Evolutionary conservation across 202 grass and related monocot genomes (phyloP).

Genomic region (Sporobolus alterniflorus): DNA sequence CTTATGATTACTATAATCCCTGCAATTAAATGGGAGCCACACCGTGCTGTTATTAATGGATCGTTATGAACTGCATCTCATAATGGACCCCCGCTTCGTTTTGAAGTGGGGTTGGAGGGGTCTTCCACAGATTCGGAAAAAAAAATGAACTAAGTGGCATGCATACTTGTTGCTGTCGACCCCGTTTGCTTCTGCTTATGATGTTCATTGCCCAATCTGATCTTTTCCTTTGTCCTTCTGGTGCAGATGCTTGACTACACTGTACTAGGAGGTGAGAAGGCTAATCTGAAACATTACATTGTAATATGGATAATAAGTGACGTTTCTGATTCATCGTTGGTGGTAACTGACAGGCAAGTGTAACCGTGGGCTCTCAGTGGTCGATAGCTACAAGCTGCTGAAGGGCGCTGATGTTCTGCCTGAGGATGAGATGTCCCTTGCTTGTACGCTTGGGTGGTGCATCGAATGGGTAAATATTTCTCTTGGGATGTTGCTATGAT

Average conservation of each 20-base stretch:
- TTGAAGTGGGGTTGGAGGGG: neutral
- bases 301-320: neutral
- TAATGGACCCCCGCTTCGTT: too few species aligned
- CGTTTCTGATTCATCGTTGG: neutral
- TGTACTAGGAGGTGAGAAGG: slow-evolving; percentile 85
- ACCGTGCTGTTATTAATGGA: neutral
- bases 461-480: slow-evolving; percentile 73
- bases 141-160: neutral
- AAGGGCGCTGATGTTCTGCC: slow-evolving; percentile 46
- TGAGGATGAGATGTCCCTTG: slow-evolving; percentile 59
- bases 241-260: slow-evolving; percentile 97
- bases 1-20: slow-evolving; percentile 8
- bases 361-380: slow-evolving; percentile 74
- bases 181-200: neutral
- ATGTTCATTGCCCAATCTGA: slow-evolving; percentile 8
- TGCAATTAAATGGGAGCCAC: neutral
- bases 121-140: too few species aligned
- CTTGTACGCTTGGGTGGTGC: slow-evolving; percentile 82
- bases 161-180: neutral
- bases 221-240: neutral
- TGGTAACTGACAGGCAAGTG: slow-evolving; percentile 61
- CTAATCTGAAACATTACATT: neutral
- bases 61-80: neutral
- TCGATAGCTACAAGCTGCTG: slow-evolving; percentile 83
- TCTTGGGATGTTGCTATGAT: neutral